Percentiles rank a stretch among this genome's conserved stretches.
phyloP scores from a whole-genome alignment of 768 basidiomycete genomes.

The Russula virescens region DNA sequence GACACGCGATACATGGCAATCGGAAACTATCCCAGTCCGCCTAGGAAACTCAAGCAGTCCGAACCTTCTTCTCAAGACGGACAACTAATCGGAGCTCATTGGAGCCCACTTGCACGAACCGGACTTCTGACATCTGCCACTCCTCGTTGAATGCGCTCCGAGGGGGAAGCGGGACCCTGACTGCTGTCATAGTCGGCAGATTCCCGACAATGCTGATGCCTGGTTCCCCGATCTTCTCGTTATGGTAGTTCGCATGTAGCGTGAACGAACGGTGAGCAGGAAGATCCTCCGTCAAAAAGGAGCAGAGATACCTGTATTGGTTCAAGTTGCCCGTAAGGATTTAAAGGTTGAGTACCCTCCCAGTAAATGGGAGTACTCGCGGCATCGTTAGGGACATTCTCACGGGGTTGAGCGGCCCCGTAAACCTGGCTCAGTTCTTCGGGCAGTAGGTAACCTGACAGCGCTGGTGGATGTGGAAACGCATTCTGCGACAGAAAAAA shows the following conservation, averaged over 20 bases:
- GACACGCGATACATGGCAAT: too few species aligned
- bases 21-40: too few species aligned
- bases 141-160: too few species aligned
- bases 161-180: too few species aligned
- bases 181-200: too few species aligned
- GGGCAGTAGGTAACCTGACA: neutral
- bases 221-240: neutral
- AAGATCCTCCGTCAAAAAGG: too few species aligned
- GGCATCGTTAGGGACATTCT: too few species aligned
- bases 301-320: neutral
- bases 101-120: neutral
- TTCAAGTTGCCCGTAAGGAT: neutral
- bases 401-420: neutral
- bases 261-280: too few species aligned
- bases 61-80: neutral
- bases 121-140: too few species aligned
- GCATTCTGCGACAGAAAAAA: neutral
- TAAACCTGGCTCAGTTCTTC: neutral
- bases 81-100: neutral
- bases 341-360: neutral
- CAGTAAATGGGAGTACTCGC: neutral
- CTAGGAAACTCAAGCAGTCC: too few species aligned
- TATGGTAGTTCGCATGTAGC: neutral
- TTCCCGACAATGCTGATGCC: too few species aligned
- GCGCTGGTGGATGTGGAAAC: neutral